Percentiles rank a stretch among this genome's conserved stretches.
Evolutionary conservation across 192 early-diverging fungal species (phyloP).

Genomic region (Glomus cerebriforme): DNA sequence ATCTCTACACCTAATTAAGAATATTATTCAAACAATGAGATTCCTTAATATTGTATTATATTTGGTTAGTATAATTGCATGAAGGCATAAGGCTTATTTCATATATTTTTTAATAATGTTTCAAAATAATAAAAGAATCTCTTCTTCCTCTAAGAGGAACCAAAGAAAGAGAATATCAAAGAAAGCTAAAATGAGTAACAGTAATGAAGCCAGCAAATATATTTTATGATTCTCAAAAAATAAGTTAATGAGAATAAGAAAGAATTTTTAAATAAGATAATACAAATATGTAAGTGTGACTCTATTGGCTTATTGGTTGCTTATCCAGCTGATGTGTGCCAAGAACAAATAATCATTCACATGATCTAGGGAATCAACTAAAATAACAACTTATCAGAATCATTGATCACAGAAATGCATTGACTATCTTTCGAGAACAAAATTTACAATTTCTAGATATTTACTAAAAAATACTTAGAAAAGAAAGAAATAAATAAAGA

Average conservation of each 20-base stretch:
- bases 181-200: too few relatives aligned
- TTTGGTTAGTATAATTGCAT: too few relatives aligned
- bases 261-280: neutral
- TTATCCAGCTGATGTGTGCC: neutral
- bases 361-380: neutral
- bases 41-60: neutral
- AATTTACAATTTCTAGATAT: too few relatives aligned
- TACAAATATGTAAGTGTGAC: neutral
- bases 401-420: neutral
- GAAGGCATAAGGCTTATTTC: too few relatives aligned
- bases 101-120: too few relatives aligned
- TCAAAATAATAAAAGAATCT: too few relatives aligned
- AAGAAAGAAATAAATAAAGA: too few relatives aligned
- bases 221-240: neutral
- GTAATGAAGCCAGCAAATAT: neutral
- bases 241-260: neutral
- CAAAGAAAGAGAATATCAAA: too few relatives aligned
- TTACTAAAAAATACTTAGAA: too few relatives aligned
- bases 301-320: neutral
- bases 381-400: constrained; percentile 1
- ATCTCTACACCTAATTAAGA: too few relatives aligned
- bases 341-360: constrained; percentile 4
- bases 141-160: too few relatives aligned
- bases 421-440: neutral
- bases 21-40: neutral